Conservation (phyloP, 352 stramenopile species). For the Phytophthora boehmeriae region DNA sequence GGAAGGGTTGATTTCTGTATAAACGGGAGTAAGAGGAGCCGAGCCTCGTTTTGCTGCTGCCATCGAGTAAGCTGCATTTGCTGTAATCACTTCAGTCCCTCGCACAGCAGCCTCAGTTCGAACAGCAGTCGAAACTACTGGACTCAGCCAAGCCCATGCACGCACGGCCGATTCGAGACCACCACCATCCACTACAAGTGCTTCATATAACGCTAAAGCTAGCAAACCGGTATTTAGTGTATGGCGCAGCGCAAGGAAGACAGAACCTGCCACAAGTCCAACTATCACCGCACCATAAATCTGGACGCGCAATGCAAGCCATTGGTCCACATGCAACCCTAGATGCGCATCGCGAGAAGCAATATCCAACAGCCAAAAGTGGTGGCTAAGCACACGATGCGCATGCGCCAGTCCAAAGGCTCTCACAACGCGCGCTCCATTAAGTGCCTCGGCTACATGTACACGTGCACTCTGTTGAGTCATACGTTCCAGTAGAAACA, state of each 20-base stretch:
- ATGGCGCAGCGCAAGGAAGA: slow-evolving; percentile 43
- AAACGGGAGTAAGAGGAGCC: slow-evolving; percentile 20
- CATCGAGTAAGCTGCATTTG: slow-evolving; percentile 26
- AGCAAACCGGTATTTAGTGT: slow-evolving; percentile 74
- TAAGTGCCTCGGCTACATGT: slow-evolving; percentile 59
- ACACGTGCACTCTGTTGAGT: slow-evolving; percentile 57
- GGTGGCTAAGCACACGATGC: slow-evolving; percentile 58
- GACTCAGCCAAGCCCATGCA: slow-evolving; percentile 63
- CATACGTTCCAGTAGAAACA: slow-evolving; percentile 65
- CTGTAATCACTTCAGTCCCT: slow-evolving; percentile 32
- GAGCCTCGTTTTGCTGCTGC: slow-evolving; percentile 23
- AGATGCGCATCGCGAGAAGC: slow-evolving; percentile 64
- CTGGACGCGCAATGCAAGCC: slow-evolving; percentile 69
- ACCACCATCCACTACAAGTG: slow-evolving; percentile 86
- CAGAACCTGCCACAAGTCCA: slow-evolving; percentile 45
- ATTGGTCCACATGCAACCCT: slow-evolving; percentile 62
- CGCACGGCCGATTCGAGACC: slow-evolving; percentile 89
- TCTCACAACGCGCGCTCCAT: slow-evolving; percentile 63
- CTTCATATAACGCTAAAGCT: slow-evolving; percentile 92
- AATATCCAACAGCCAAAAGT: slow-evolving; percentile 66
- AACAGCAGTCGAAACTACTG: slow-evolving; percentile 27
- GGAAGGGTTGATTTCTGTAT: slow-evolving; percentile 42
- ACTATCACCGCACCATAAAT: slow-evolving; percentile 64
- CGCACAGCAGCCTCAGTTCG: slow-evolving; percentile 29
- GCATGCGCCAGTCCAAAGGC: slow-evolving; percentile 70